Percentiles rank a stretch among this genome's conserved stretches.
Evolutionary conservation across 208 protist genomes (phyloP).

Genomic region (Strigomonas galati): DNA sequence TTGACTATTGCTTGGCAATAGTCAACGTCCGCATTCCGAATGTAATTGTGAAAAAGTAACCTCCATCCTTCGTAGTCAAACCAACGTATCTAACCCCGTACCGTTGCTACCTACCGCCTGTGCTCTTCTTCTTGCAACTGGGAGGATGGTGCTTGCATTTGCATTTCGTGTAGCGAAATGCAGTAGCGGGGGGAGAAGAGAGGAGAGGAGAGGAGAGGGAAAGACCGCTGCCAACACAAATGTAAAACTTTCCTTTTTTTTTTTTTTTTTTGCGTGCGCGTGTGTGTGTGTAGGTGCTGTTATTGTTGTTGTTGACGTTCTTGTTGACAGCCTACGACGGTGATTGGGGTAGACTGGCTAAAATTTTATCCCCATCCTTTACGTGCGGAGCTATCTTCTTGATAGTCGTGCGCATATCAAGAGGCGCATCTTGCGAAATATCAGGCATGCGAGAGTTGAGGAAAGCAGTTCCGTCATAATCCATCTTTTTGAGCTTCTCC

Average conservation of each 20-base stretch:
- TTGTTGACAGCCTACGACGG: background rate
- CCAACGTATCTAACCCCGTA: no score
- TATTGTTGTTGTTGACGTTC: background rate
- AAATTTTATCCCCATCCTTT: conserved; percentile 82
- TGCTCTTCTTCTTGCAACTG: no score
- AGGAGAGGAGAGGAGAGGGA: background rate
- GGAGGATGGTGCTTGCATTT: no score
- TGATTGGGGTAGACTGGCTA: conserved; percentile 17
- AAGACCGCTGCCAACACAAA: background rate
- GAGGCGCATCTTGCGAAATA: conserved; percentile 64
- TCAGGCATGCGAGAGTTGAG: conserved; percentile 61
- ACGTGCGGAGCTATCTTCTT: conserved; percentile 79
- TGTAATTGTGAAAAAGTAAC: no score
- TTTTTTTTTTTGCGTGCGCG: conserved; percentile 10
- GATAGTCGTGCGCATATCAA: conserved; percentile 82
- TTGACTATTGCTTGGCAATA: no score
- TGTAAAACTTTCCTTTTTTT: no score
- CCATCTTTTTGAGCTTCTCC: conserved; percentile 80
- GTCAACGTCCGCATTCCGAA: no score
- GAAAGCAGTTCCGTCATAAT: conserved; percentile 82
- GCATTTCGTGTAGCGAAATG: no score
- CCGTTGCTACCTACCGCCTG: no score
- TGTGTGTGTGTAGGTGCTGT: conserved; percentile 4
- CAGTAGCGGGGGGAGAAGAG: no score
- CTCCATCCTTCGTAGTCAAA: no score